Percentiles rank a stretch among this genome's conserved stretches.
Evolutionary conservation across 345 rosid genomes (phyloP).

Genomic region (Stellera chamaejasme): DNA sequence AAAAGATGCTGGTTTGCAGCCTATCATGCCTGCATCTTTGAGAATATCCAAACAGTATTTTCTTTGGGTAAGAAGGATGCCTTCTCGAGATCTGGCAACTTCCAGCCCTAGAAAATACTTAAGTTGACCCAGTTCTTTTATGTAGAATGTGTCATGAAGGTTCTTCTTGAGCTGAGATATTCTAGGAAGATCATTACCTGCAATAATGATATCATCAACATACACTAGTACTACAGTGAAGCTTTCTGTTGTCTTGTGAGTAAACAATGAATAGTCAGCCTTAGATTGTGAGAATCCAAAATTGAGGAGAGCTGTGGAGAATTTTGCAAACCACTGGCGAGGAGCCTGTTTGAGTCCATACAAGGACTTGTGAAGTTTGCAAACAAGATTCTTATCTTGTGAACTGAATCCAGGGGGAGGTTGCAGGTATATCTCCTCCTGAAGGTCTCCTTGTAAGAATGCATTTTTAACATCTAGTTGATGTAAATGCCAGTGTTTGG

Average conservation of each 20-base stretch:
- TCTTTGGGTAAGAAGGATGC: too few species aligned
- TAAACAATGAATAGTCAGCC: neutral
- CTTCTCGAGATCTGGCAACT: too few species aligned
- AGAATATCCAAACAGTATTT: too few species aligned
- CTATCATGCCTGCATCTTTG: too few species aligned
- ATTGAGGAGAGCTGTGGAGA: neutral
- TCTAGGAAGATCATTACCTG: neutral
- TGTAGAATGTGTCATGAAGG: too few species aligned
- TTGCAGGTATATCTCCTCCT: neutral
- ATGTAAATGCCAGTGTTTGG: too few species aligned
- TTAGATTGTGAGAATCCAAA: neutral
- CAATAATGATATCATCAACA: neutral
- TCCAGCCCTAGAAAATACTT: too few species aligned
- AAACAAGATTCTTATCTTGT: neutral
- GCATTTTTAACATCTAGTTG: neutral
- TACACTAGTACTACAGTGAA: neutral
- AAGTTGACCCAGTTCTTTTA: too few species aligned
- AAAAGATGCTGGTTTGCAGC: too few species aligned
- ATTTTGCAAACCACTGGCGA: neutral
- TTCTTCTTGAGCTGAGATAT: too few species aligned
- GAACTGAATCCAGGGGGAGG: neutral
- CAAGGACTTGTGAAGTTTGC: neutral
- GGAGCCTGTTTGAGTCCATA: neutral
- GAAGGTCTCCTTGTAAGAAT: neutral
- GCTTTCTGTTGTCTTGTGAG: neutral